phyloP scores from a whole-genome alignment of 2,329 filamentous ascomycete species.

The Phialocephala subalpina region DNA sequence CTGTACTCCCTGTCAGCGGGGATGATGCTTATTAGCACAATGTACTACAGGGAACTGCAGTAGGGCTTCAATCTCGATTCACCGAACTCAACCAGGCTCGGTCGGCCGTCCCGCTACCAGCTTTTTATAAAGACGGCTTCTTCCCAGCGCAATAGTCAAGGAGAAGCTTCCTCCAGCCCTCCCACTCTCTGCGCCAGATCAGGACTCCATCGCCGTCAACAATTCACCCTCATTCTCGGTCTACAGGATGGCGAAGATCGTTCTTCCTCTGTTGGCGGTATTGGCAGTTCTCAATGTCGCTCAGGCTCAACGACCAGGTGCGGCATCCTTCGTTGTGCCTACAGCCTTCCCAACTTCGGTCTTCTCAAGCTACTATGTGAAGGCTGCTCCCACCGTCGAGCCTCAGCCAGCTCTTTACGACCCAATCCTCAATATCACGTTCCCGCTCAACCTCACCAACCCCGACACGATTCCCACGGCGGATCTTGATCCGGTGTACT shows the following conservation, averaged over 20 bases:
- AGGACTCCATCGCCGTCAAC: not conserved
- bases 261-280: constrained; percentile 4
- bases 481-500: constrained; percentile 58
- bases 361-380: constrained; percentile 58
- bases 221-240: not conserved
- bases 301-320: constrained; percentile 43
- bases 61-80: not conserved
- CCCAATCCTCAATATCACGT: constrained; percentile 61
- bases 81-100: not conserved
- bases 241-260: constrained; percentile 10
- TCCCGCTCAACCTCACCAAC: constrained; percentile 61
- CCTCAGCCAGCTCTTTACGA: constrained; percentile 63
- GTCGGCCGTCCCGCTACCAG: not conserved
- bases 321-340: constrained; percentile 50
- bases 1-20: not conserved
- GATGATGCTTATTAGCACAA: not conserved
- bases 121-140: not conserved
- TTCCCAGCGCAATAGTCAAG: not conserved
- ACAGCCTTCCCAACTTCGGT: constrained; percentile 58
- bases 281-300: constrained; percentile 10
- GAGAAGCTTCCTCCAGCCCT: not conserved
- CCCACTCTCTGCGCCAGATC: not conserved
- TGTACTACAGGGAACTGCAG: not conserved
- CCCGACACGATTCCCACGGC: constrained; percentile 58
- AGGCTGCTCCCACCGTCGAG: constrained; percentile 53